Percentiles rank a stretch among this genome's conserved stretches.
Evolutionary conservation across 169 alveolate species (phyloP).

Genomic region (Amoebophrya sp.): DNA sequence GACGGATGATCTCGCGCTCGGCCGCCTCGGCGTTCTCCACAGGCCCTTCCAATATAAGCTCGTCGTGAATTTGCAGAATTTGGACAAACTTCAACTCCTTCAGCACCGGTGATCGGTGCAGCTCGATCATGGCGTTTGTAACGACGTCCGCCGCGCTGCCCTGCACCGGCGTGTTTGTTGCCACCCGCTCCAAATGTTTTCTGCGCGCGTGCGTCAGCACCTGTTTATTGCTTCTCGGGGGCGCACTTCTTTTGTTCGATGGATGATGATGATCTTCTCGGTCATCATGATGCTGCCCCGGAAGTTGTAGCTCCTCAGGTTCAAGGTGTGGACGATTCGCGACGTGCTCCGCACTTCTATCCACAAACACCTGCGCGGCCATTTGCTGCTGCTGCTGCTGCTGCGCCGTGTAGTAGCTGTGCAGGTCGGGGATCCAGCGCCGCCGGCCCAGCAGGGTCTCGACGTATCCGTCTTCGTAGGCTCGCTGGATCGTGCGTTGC

Average conservation of each 20-base stretch:
- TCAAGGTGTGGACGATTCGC: too few relatives aligned
- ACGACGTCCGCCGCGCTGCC: not conserved
- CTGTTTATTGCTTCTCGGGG: not conserved
- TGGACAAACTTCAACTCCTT: not conserved
- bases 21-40: not conserved
- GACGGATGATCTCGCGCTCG: not conserved
- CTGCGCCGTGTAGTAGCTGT: not conserved
- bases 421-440: not conserved
- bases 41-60: not conserved
- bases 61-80: not conserved
- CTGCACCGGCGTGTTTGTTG: not conserved
- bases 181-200: not conserved
- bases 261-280: too few relatives aligned
- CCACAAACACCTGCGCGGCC: not conserved
- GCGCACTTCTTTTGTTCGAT: not conserved
- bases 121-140: not conserved
- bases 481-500: not conserved
- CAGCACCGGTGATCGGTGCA: not conserved
- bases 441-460: not conserved
- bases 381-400: not conserved
- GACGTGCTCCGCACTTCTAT: not conserved
- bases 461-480: not conserved
- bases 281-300: too few relatives aligned
- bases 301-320: not conserved
- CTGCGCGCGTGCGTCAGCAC: not conserved